Percentiles rank a stretch among this genome's conserved stretches.
phyloP scores from a whole-genome alignment of 495 filamentous ascomycete genomes.

The Wilcoxina mikolae region DNA sequence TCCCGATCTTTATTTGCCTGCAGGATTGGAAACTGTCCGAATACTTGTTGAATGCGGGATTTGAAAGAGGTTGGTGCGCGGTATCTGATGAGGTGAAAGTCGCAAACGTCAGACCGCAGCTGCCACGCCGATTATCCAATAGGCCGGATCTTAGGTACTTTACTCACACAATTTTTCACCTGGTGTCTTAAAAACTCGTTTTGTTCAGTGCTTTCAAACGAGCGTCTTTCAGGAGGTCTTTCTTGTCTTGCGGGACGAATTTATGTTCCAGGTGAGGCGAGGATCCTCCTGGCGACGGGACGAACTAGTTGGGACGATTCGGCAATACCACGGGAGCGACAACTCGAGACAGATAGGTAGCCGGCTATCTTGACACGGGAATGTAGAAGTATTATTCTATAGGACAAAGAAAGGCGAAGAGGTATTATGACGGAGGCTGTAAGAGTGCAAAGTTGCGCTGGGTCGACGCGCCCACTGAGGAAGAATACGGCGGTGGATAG shows the following conservation, averaged over 20 bases:
- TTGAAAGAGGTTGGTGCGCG: not conserved
- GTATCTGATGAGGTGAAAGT: not conserved
- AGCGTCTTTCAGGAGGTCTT: not conserved
- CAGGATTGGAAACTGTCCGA: not conserved
- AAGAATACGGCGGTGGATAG: not conserved
- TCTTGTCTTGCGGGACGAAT: not conserved
- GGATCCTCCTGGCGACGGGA: not conserved
- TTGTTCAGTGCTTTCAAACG: not conserved
- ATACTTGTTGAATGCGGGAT: not conserved
- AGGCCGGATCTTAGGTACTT: no score
- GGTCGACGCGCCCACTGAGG: not conserved
- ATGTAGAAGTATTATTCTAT: not conserved
- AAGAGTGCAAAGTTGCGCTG: not conserved
- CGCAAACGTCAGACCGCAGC: not conserved
- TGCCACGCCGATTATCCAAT: not conserved
- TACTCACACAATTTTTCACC: not conserved
- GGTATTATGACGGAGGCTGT: not conserved
- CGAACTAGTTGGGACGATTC: not conserved
- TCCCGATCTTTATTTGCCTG: not conserved
- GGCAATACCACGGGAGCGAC: not conserved
- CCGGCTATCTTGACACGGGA: not conserved
- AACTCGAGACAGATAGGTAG: not conserved
- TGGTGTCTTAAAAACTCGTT: not conserved
- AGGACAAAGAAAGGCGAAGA: not conserved
- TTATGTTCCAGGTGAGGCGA: not conserved